Evolutionary conservation across 2,329 filamentous ascomycete species (phyloP).

Genomic region (Akanthomyces muscarius): DNA sequence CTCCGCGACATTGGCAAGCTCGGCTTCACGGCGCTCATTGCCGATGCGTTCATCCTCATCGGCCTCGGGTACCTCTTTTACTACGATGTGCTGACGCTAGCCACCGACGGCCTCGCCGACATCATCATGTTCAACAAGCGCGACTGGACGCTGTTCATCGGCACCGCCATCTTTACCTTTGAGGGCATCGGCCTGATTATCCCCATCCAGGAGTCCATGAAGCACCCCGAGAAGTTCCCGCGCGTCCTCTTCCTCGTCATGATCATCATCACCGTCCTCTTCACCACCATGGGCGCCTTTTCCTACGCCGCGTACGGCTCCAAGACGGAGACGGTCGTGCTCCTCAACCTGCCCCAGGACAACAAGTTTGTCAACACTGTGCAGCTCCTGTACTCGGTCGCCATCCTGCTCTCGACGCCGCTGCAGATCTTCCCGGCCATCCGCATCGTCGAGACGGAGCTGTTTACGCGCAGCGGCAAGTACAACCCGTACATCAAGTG

Average conservation of each 20-base stretch:
- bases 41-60: conserved; percentile 89
- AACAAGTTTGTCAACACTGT: conserved; percentile 92
- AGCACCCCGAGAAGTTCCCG: conserved; percentile 83
- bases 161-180: conserved; percentile 98
- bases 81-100: conserved; percentile 84
- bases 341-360: conserved; percentile 94
- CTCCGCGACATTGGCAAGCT: conserved; percentile 97
- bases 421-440: conserved; percentile 97
- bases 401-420: conserved; percentile 93
- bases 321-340: conserved; percentile 90
- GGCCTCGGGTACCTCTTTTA: conserved; percentile 94
- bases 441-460: conserved; percentile 88
- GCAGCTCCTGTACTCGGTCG: conserved; percentile 94
- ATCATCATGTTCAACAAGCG: conserved; percentile 86
- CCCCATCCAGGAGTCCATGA: conserved; percentile 97
- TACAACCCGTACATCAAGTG: conserved; percentile 99
- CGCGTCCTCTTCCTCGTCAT: conserved; percentile 84
- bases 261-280: conserved; percentile 89
- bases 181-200: conserved; percentile 97
- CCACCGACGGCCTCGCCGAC: conserved; percentile 71
- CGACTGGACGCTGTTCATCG: conserved; percentile 96
- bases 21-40: conserved; percentile 87
- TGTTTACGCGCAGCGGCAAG: conserved; percentile 92
- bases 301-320: conserved; percentile 96
- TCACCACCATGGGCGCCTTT: conserved; percentile 84